Conservation (phyloP, 129 eudicot genomes). For the Artemisia tridentata region DNA sequence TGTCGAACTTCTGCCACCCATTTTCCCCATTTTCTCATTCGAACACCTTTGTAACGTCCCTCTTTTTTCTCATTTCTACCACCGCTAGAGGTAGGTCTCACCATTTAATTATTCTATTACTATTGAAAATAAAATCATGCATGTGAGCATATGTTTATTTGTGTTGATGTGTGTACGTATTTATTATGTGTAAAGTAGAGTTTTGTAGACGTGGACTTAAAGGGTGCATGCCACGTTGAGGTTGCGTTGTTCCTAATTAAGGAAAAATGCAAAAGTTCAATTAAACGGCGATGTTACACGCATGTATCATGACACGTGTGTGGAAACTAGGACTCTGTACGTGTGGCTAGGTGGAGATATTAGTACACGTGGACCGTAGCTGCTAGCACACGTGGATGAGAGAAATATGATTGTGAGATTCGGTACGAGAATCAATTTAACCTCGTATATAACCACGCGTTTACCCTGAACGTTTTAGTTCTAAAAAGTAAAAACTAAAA, state of each 20-base stretch:
- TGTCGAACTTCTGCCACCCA: slow-evolving; percentile 89
- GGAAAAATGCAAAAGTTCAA: not conserved
- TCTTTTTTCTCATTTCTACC: slow-evolving; percentile 26
- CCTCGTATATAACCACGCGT: not conserved
- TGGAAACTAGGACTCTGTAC: slow-evolving; percentile 1
- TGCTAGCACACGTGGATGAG: slow-evolving; percentile 12
- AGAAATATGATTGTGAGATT: not conserved
- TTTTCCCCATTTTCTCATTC: slow-evolving; percentile 97
- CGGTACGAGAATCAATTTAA: not conserved
- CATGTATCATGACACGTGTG: slow-evolving; percentile 21
- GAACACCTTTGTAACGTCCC: slow-evolving; percentile 66
- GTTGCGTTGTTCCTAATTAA: not conserved
- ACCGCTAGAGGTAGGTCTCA: slow-evolving; percentile 22
- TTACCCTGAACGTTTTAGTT: not conserved
- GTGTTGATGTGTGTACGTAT: not conserved
- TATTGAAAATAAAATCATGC: not conserved
- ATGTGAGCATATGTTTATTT: not conserved
- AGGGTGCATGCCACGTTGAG: slow-evolving; percentile 14
- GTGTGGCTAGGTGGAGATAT: slow-evolving; percentile 12
- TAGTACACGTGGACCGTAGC: slow-evolving; percentile 29
- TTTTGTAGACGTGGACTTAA: slow-evolving; percentile 8
- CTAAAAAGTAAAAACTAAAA: too few relatives aligned
- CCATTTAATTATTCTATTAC: slow-evolving; percentile 14
- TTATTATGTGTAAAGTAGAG: not conserved
- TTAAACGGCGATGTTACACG: slow-evolving; percentile 17